A percentile compares a stretch with the other conserved stretches of the same genome.
Conservation (phyloP, 306 rosid species). For the Inga laurina region DNA sequence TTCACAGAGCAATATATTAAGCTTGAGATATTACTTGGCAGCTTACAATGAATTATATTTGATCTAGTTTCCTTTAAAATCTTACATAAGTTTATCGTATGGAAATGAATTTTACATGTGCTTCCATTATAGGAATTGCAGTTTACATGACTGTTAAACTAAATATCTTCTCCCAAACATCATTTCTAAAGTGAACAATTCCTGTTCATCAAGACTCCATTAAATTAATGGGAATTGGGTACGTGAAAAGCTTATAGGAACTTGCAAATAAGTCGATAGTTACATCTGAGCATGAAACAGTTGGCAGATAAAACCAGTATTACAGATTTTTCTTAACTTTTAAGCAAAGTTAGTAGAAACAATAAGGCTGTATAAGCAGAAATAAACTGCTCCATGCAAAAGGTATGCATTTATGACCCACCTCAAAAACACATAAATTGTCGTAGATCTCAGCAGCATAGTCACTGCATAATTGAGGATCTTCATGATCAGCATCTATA, state of each 20-base stretch:
- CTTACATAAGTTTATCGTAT: neutral
- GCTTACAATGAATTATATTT: neutral
- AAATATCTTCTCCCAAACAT: constrained; percentile 10
- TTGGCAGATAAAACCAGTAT: neutral
- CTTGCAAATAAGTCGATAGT: neutral
- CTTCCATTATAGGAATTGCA: neutral
- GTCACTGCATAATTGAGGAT: constrained; percentile 66
- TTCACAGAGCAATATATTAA: neutral
- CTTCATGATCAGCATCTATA: constrained; percentile 71
- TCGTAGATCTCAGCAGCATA: constrained; percentile 80
- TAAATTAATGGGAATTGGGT: neutral
- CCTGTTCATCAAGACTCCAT: neutral
- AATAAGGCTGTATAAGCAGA: neutral
- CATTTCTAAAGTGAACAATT: neutral
- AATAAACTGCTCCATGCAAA: constrained; percentile 15
- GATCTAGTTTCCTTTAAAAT: neutral
- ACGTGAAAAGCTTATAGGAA: neutral
- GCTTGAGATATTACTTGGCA: neutral
- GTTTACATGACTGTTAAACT: neutral
- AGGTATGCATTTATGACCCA: constrained; percentile 29
- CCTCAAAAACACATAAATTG: constrained; percentile 76
- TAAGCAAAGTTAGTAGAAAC: neutral
- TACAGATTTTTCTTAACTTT: neutral
- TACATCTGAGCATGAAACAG: neutral
- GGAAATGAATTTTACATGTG: neutral